phyloP scores from a whole-genome alignment of 2,329 filamentous ascomycete species.

The Cercospora citrullina region DNA sequence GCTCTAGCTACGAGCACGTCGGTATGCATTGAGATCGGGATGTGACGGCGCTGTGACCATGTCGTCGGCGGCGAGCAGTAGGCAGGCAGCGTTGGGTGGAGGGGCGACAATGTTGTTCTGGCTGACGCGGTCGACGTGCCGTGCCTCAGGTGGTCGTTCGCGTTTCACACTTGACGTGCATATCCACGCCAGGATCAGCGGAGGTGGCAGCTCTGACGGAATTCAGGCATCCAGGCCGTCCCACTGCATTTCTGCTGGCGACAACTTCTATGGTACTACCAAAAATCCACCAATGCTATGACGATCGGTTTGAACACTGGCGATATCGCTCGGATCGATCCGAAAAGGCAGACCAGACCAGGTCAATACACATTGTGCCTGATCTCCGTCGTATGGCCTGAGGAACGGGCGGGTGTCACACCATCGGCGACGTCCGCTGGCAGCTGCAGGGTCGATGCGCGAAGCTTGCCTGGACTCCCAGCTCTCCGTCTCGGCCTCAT shows the following conservation, averaged over 20 bases:
- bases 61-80: not conserved
- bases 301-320: not conserved
- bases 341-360: not conserved
- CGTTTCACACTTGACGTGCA: constrained; percentile 7
- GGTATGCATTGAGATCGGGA: constrained; percentile 26
- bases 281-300: not conserved
- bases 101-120: not conserved
- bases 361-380: not conserved
- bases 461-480: not conserved
- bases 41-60: constrained; percentile 16
- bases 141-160: not conserved
- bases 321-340: not conserved
- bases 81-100: not conserved
- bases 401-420: not conserved
- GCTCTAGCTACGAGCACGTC: constrained; percentile 24
- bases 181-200: not conserved
- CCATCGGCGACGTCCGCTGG: constrained; percentile 11
- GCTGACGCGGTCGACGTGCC: not conserved
- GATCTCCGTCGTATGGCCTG: not conserved
- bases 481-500: constrained; percentile 1
- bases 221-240: not conserved
- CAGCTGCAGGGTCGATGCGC: not conserved
- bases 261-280: not conserved
- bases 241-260: not conserved
- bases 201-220: not conserved